These are phyloP conservation scores for Nemania abortiva DNA, from an alignment of 2,329 filamentous ascomycete species.

Conservation along the genomic window DNA sequence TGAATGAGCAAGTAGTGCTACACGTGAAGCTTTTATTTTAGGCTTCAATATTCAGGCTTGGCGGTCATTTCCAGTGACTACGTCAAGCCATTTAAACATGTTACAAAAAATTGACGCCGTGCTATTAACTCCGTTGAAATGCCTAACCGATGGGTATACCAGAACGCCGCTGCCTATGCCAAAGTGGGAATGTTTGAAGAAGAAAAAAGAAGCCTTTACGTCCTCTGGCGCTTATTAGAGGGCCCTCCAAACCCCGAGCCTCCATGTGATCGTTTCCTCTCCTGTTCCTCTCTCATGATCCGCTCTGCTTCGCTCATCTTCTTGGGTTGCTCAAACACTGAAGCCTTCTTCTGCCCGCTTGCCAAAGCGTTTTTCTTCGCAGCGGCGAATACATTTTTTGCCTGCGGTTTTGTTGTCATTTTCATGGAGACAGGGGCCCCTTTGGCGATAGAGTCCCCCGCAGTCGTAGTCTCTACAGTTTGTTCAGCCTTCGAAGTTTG, in stretches of 20 bases:
- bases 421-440: conserved; percentile 71
- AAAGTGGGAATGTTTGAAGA: conserved; percentile 33
- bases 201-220: conserved; percentile 41
- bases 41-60: neutral
- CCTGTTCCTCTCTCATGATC: conserved; percentile 89
- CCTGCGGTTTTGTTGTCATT: conserved; percentile 71
- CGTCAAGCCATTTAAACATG: neutral
- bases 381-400: conserved; percentile 80
- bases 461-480: conserved; percentile 20
- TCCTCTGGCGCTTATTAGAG: conserved; percentile 66
- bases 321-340: conserved; percentile 72
- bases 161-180: conserved; percentile 45
- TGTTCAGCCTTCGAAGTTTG: conserved; percentile 25
- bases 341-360: conserved; percentile 70
- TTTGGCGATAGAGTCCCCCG: conserved; percentile 47
- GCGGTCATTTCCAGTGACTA: neutral
- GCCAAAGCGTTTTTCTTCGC: conserved; percentile 76
- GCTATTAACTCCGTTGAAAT: conserved; percentile 16
- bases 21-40: neutral
- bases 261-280: conserved; percentile 72
- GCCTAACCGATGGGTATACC: conserved; percentile 40
- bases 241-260: conserved; percentile 59
- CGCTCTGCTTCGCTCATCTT: conserved; percentile 90
- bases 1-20: neutral
- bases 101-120: conserved; percentile 26